Evolutionary conservation across 441 rosid species (phyloP).

Genomic region (Arabidopsis hybrid): DNA sequence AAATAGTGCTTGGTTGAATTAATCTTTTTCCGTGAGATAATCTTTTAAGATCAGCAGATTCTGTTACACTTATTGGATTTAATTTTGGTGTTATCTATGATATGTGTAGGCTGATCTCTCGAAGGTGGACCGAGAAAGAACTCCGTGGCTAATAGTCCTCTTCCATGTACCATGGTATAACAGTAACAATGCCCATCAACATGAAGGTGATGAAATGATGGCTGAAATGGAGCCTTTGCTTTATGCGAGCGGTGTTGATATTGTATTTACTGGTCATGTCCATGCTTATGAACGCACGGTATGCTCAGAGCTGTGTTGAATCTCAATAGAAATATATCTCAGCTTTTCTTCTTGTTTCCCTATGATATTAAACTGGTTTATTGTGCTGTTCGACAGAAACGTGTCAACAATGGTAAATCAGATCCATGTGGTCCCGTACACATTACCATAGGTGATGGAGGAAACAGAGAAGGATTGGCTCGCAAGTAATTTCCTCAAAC

Average conservation of each 20-base stretch:
- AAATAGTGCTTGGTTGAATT: neutral
- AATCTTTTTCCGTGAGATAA: neutral
- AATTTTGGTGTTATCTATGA: constrained; percentile 27
- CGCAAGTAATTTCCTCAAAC: constrained; percentile 58
- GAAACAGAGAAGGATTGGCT: constrained; percentile 95
- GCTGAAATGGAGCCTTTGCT: constrained; percentile 86
- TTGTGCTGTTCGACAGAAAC: constrained; percentile 57
- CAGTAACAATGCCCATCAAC: constrained; percentile 85
- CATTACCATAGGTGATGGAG: constrained; percentile 97
- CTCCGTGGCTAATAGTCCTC: constrained; percentile 89
- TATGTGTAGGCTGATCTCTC: constrained; percentile 72
- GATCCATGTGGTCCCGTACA: constrained; percentile 87
- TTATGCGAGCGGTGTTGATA: constrained; percentile 77
- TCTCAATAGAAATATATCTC: neutral
- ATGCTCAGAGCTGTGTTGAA: constrained; percentile 28
- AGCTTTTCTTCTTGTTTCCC: neutral
- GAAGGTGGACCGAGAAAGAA: constrained; percentile 80
- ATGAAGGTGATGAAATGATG: constrained; percentile 89
- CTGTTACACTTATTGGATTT: neutral
- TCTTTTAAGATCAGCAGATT: constrained; percentile 3
- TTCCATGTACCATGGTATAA: constrained; percentile 98
- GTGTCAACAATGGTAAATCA: constrained; percentile 68
- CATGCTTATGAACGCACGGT: constrained; percentile 98
- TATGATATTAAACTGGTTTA: constrained; percentile 28
- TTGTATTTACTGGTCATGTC: constrained; percentile 88